These are phyloP conservation scores for Pulveroboletus sp. DNA, from an alignment of 768 basidiomycete genomes.

Conservation along the genomic window DNA sequence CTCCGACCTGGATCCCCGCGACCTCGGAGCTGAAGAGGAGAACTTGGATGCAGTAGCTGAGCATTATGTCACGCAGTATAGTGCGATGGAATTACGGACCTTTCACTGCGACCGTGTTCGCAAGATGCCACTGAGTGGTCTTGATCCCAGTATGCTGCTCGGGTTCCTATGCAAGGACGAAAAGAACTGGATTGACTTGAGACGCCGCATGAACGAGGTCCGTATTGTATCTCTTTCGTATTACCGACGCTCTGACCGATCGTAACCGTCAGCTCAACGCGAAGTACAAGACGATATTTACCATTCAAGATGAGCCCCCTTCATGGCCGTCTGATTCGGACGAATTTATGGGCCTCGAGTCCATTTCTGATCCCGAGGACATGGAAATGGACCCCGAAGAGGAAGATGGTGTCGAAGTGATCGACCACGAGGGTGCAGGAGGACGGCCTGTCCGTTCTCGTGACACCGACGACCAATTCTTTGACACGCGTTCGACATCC, in stretches of 20 bases:
- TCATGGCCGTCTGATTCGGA: slow-evolving; percentile 75
- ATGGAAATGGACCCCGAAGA: slow-evolving; percentile 56
- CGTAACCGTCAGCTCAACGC: slow-evolving; percentile 23
- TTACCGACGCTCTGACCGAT: slow-evolving; percentile 6
- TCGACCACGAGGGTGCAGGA: slow-evolving; percentile 24
- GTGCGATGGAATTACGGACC: slow-evolving; percentile 66
- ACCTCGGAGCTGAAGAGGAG: slow-evolving; percentile 30
- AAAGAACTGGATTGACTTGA: slow-evolving; percentile 81
- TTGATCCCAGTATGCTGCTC: slow-evolving; percentile 97
- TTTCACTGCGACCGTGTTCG: slow-evolving; percentile 97
- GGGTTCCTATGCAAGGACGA: slow-evolving; percentile 86
- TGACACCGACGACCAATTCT: slow-evolving; percentile 47
- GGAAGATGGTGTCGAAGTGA: slow-evolving; percentile 38
- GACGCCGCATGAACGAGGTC: slow-evolving; percentile 67
- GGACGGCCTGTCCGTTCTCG: slow-evolving; percentile 23
- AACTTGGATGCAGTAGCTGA: slow-evolving; percentile 46
- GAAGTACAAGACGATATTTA: slow-evolving; percentile 71
- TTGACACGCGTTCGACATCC: slow-evolving; percentile 47
- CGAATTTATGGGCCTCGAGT: slow-evolving; percentile 70
- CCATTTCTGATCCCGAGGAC: slow-evolving; percentile 74
- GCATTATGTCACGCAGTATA: slow-evolving; percentile 73
- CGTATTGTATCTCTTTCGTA: slow-evolving; percentile 18
- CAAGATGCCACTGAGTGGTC: slow-evolving; percentile 86
- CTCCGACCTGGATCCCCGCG: slow-evolving; percentile 35
- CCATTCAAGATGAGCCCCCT: slow-evolving; percentile 84